Evolutionary conservation across 768 basidiomycete genomes (phyloP), one percentile per base, ranked within the genome.

Genomic region (Pisolithus marmoratus): DNA sequence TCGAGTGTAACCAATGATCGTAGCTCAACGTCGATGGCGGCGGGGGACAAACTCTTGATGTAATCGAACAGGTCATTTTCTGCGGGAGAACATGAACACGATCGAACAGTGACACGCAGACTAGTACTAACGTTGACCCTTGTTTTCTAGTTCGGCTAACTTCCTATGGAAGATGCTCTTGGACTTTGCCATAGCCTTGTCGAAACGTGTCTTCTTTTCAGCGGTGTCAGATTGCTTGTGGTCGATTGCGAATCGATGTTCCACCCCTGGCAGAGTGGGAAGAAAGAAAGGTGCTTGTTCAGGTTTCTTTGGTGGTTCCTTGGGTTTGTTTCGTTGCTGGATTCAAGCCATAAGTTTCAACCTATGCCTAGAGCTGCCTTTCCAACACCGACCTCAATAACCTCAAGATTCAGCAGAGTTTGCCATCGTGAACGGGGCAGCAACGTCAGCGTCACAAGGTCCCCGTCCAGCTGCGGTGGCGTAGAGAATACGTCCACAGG

Each of bases 201-300:
- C 75, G 42, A 90, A 64, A 45, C 74, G 74, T 8, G 81, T 78
- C 38, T 72, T 56, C 54, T 78, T 80, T 54, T 60, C 56, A 58
- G 69, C 46, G 65, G 65, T 58, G 56, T 65, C 59, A 51, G 63
- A 49, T 68, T 74, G 67, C 69, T 75, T 59, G 55, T 70, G 53
- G 64, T 67, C 70, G 5, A 85, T 64, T 14, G 82, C 87, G 65
- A 97, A 95, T 17, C 90, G 80, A 17, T 83, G 77, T 52, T 94
- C 91, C 11, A 93, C 80, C 11, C 94, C 95, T 4, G 89, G 86
- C 11, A 97, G 70, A 1, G 94, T 92, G 20, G 95, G 96, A 15
- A 99, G 74, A 76, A 98, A 99, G 76, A 99, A 99, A 0, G 96
- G 96, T 1, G 94, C 95, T 54, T 91, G 81, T 70, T 97, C 95